Conservation (phyloP, 1,284 basidiomycete species). For the Pseudozyma thailandica region DNA sequence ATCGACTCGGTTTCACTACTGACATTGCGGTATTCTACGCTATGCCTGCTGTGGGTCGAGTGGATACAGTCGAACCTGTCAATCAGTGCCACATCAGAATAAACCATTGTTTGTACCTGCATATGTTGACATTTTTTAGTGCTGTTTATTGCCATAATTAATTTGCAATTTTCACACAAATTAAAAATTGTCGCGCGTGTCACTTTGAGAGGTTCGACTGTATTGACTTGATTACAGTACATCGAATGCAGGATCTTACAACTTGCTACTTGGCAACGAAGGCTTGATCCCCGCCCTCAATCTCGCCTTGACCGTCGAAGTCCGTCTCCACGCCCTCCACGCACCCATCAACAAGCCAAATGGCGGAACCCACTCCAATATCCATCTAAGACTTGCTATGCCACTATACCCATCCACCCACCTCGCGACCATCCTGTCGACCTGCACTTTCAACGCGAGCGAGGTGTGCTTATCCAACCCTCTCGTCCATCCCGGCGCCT, state of each 20-base stretch:
- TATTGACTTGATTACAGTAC: background rate
- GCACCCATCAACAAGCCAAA: slow-evolving; percentile 72
- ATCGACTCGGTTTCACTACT: too few relatives aligned
- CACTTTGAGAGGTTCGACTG: background rate
- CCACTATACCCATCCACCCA: slow-evolving; percentile 70
- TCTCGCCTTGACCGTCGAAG: slow-evolving; percentile 23
- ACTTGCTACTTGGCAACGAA: slow-evolving; percentile 23
- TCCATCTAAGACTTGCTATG: slow-evolving; percentile 76
- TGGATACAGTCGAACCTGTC: too few relatives aligned
- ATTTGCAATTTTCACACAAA: background rate
- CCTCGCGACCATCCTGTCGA: slow-evolving; percentile 75
- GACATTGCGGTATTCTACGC: background rate
- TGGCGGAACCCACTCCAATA: slow-evolving; percentile 82
- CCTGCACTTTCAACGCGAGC: slow-evolving; percentile 72
- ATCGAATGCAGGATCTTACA: too few relatives aligned
- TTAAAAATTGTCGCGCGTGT: background rate
- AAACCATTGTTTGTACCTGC: too few relatives aligned
- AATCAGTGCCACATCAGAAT: too few relatives aligned
- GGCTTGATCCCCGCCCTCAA: slow-evolving; percentile 16
- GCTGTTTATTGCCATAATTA: too few relatives aligned
- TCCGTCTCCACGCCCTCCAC: slow-evolving; percentile 46
- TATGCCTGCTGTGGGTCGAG: too few relatives aligned
- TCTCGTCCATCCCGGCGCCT: slow-evolving; percentile 25
- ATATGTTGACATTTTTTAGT: too few relatives aligned
- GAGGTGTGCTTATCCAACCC: slow-evolving; percentile 26